Base-by-base conservation (phyloP, 257 asterid species). In the Capsicum rhomboideum region DNA sequence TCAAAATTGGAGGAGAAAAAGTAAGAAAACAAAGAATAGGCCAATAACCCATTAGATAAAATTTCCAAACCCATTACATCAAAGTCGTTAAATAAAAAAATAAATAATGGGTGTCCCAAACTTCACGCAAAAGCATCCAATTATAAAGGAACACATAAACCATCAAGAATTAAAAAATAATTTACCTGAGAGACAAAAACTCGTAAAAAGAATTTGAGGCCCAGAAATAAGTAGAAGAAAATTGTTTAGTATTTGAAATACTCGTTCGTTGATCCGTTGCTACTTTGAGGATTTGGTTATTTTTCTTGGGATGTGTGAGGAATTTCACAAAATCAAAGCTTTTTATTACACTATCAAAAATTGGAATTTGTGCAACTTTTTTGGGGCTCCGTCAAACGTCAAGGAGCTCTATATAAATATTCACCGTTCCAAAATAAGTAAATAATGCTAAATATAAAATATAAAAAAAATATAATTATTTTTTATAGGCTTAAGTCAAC, bases 71-170 rank as follows among this genome's bases (percentile, higher is more conserved):
- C 84, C 29, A 54, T 31, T 28, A 82, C 88, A 87, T 92, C 95
- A 89, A 83, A 85, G 92, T 86, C 93, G 92, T 88, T 90, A 31
- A 54, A 67, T 7, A 26, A 34, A 17, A 10, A 87, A 83, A 89
- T 86, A 88, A 78, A 85, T 81, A 80, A 84, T 59, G 64, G 61
- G 63, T 79, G 85, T 84, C 88, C 88, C 80, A 90, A 87, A 83
- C 93, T 92, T 90, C 84, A 92, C 87, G 91, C 91, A 88, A 92
- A 93, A 85, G 92, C 92, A 87, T 88, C 82, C 78, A 85, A 85
- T 77, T 75, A 12, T 79, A 77, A 12, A 77, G 64, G n/a, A 86
- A 84, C 79, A 83, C 81, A 85, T 84, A 82, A n/a, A 79, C 79
- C 67, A 80, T 55, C 69, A 74, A 29, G 31, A 42, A 71, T 71